phyloP scores from a whole-genome alignment of 2,329 filamentous ascomycete species.

The Penicillium olsonii region DNA sequence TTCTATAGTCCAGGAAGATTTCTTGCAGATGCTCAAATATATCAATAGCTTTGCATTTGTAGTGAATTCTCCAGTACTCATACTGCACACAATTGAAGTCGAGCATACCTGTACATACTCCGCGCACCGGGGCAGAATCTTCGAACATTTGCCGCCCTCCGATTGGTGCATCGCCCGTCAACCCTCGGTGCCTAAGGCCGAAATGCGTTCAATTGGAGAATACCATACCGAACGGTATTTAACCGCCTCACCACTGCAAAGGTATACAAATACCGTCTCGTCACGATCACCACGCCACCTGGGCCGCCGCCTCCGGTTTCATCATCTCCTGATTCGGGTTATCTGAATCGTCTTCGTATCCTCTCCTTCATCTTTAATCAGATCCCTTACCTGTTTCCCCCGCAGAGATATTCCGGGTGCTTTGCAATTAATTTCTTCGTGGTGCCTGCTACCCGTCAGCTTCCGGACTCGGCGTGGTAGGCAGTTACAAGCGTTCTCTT shows the following conservation, averaged over 20 bases:
- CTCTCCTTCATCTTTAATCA: slow-evolving; percentile 6
- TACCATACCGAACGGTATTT: slow-evolving; percentile 5
- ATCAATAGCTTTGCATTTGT: no score
- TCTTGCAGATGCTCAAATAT: no score
- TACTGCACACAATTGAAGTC: no score
- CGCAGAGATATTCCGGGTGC: slow-evolving; percentile 1
- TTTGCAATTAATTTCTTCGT: neutral
- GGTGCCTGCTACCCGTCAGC: slow-evolving; percentile 10
- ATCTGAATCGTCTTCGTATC: slow-evolving; percentile 10
- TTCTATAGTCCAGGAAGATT: no score
- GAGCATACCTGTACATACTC: no score
- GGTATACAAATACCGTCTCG: neutral
- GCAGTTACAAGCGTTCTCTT: slow-evolving; percentile 6
- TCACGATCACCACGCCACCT: slow-evolving; percentile 11
- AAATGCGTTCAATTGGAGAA: neutral
- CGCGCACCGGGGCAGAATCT: no score
- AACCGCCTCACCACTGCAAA: fast-evolving
- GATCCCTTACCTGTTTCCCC: neutral
- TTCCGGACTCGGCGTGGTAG: slow-evolving; percentile 8
- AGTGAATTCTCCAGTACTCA: no score
- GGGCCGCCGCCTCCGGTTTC: neutral
- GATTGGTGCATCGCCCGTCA: neutral
- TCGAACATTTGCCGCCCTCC: neutral
- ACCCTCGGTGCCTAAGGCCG: neutral
- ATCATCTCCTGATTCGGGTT: slow-evolving; percentile 13